These are phyloP conservation scores for Guyanaporus albipodus DNA, from an alignment of 768 basidiomycete genomes.

Conservation along the genomic window DNA sequence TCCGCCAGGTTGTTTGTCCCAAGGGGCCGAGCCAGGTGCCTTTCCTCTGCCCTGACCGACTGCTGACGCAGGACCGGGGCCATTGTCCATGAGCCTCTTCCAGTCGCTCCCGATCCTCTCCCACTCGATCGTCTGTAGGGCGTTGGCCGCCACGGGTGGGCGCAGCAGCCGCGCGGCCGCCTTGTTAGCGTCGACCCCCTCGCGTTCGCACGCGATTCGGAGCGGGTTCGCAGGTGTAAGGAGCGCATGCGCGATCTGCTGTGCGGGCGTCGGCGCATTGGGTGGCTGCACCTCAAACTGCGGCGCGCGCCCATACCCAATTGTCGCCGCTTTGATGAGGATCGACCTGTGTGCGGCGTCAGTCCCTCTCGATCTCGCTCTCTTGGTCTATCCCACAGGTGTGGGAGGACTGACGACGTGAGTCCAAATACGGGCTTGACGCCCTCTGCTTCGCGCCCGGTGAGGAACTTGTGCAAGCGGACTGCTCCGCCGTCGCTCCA, in stretches of 20 bases:
- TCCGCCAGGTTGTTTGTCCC: not conserved
- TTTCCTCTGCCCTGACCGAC: too few relatives aligned
- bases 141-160: conserved; percentile 3
- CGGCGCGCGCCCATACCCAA: conserved; percentile 46
- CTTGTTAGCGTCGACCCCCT: conserved; percentile 23
- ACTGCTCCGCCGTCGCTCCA: conserved; percentile 37
- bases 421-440: conserved; percentile 87
- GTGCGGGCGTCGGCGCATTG: conserved; percentile 37
- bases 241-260: conserved; percentile 44
- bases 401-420: conserved; percentile 61
- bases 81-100: conserved; percentile 13
- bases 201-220: conserved; percentile 24
- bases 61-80: too few relatives aligned
- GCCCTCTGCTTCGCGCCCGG: conserved; percentile 79
- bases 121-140: conserved; percentile 17
- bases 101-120: conserved; percentile 18
- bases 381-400: too few relatives aligned
- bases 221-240: conserved; percentile 24
- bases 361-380: not conserved
- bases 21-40: not conserved
- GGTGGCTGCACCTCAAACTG: conserved; percentile 44
- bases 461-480: conserved; percentile 77
- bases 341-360: conserved; percentile 38
- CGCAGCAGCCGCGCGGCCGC: conserved; percentile 15
- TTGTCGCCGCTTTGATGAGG: conserved; percentile 44